Base-by-base conservation (phyloP, 2,329 filamentous ascomycete genomes). In the Trichoderma citrinoviride region DNA sequence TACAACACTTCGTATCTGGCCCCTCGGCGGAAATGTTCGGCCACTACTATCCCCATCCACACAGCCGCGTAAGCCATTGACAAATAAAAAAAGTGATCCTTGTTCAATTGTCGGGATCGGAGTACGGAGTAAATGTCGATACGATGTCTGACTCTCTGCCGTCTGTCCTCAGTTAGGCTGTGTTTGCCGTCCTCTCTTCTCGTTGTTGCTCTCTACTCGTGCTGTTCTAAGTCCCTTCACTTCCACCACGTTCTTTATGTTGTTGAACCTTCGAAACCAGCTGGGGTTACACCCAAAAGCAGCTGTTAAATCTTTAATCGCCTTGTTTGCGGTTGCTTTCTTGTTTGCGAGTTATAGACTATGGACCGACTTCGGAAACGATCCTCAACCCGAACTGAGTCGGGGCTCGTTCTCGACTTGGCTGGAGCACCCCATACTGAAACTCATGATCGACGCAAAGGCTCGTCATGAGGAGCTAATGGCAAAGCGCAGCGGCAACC, bases 371-470 rank as follows among this genome's bases (percentile, higher is more conserved):
- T 66, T 69, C 5, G 64, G 27, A 46, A 37, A 37, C 33, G 33
- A 37, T 14, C 40, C 40, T 44, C 40, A 25, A 40, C 54, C 71
- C 40, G 70, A 68, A 19, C 68, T 70, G 3, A 72, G 73, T 21
- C 25, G 37, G 41, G 53, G 21, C 29, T 56, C 53, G 21, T 41
- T 56, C 43, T 43, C 54, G 25, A 29, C 54, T 1, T 56, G 37
- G 41, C 25, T 57, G 19, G 54, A 44, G 4, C 82, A 86, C 67
- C 81, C 83, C n/a, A 85, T 86, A 67, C 78, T 81, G 68, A 73
- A 75, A 41, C 77, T 85, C 47, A 82, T 85, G 68, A 71, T 73
- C 47, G 76, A 80, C 6, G 82, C 83, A 60, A 79, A 80, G 55
- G 70, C 73, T 40, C 73, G 74, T 17, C 83, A 83, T 67, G 75